Conservation (phyloP, 1,139 yeast species). For the Pichiaceae sp. region DNA sequence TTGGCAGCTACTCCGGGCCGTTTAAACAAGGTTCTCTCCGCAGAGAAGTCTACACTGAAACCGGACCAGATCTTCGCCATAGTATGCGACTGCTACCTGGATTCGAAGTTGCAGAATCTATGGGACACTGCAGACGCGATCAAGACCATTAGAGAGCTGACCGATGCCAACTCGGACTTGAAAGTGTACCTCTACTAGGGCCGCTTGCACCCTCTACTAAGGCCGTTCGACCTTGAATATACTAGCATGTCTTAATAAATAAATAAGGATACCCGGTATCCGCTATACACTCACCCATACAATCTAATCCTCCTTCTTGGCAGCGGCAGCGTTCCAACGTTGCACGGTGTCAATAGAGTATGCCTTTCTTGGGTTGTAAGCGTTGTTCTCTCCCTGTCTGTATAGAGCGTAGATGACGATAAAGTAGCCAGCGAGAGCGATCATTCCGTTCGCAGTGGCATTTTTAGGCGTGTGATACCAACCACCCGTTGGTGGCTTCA, state of each 20-base stretch:
- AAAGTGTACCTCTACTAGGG: conserved; percentile 40
- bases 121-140: conserved; percentile 52
- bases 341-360: conserved; percentile 20
- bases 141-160: conserved; percentile 32
- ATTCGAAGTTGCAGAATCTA: conserved; percentile 51
- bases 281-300: no score
- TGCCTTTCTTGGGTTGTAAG: conserved; percentile 19
- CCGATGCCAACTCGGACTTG: conserved; percentile 30
- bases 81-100: conserved; percentile 59
- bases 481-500: conserved; percentile 27
- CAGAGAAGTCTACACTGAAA: conserved; percentile 29
- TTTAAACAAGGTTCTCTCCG: conserved; percentile 41
- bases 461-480: conserved; percentile 27
- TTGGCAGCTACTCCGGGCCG: conserved; percentile 65
- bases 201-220: no score
- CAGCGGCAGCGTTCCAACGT: conserved; percentile 27
- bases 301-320: conserved; percentile 5
- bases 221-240: no score
- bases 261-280: no score
- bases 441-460: conserved; percentile 21
- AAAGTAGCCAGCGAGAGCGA: conserved; percentile 21
- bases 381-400: conserved; percentile 19
- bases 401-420: conserved; percentile 17
- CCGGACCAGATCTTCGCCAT: conserved; percentile 45
- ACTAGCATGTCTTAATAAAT: background rate